Percentiles rank a stretch among this genome's conserved stretches.
These are phyloP conservation scores for Chaetomium tenue DNA, from an alignment of 495 filamentous ascomycete genomes.

Conservation along the genomic window DNA sequence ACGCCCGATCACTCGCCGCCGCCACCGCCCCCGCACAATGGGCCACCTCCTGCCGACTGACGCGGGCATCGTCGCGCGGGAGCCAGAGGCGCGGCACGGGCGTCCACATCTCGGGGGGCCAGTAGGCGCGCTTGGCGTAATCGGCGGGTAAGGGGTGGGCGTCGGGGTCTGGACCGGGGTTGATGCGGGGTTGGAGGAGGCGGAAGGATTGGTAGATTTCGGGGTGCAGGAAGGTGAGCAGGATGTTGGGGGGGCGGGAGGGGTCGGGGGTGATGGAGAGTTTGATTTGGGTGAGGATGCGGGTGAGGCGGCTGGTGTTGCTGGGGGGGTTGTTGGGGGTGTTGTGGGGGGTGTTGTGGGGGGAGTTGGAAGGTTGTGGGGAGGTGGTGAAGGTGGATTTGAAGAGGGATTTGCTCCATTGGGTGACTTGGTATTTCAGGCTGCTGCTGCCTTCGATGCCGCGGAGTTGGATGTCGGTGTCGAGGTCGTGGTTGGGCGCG, in stretches of 20 bases:
- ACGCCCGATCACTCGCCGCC: constrained; percentile 61
- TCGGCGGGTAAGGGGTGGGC: constrained; percentile 52
- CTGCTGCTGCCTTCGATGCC: constrained; percentile 39
- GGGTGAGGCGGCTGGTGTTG: constrained; percentile 26
- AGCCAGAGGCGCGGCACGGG: constrained; percentile 66
- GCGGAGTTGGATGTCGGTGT: constrained; percentile 34
- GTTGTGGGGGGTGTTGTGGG: background rate
- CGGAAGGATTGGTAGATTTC: constrained; percentile 64
- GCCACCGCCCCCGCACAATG: constrained; percentile 54
- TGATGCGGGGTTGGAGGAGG: constrained; percentile 56
- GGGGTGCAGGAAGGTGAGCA: constrained; percentile 64
- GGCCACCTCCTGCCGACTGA: constrained; percentile 61
- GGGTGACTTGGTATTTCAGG: constrained; percentile 25
- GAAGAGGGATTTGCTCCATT: constrained; percentile 26
- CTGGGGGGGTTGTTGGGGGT: background rate
- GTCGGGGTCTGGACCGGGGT: constrained; percentile 39
- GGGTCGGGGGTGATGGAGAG: constrained; percentile 27
- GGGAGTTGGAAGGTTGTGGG: background rate
- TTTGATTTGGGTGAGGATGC: constrained; percentile 29
- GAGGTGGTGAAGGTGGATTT: constrained; percentile 19
- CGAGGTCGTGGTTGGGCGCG: constrained; percentile 28
- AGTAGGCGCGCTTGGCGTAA: constrained; percentile 59
- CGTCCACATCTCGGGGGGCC: constrained; percentile 63
- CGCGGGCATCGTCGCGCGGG: constrained; percentile 62
- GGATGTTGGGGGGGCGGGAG: constrained; percentile 31